phyloP scores from a whole-genome alignment of 2,329 filamentous ascomycete species.

The Sarocladium kiliense region DNA sequence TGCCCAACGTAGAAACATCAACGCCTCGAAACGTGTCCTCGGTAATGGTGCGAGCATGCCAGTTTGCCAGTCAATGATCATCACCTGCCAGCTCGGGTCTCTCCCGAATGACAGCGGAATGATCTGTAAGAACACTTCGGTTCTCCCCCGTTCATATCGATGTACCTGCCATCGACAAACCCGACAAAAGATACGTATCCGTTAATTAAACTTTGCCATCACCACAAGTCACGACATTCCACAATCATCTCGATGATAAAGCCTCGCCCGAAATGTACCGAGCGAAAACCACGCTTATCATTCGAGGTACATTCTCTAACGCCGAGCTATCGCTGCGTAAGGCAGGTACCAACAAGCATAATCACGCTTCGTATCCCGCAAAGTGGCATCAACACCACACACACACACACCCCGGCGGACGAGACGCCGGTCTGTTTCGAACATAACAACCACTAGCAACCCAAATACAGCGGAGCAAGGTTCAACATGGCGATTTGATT shows the following conservation, averaged over 20 bases:
- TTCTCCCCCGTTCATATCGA: neutral
- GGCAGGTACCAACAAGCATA: neutral
- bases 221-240: neutral
- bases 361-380: too few relatives aligned
- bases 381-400: neutral
- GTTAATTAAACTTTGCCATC: neutral
- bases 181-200: neutral
- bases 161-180: neutral
- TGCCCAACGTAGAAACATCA: neutral
- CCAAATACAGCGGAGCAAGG: neutral
- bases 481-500: neutral
- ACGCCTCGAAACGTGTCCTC: neutral
- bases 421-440: neutral
- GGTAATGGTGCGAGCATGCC: neutral
- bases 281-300: neutral
- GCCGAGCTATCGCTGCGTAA: neutral
- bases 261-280: neutral
- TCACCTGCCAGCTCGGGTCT: neutral
- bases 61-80: neutral
- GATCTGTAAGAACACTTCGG: neutral
- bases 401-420: neutral
- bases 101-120: slow-evolving; percentile 1
- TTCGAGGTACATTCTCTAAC: neutral
- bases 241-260: neutral
- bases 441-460: neutral